A percentile compares a stretch with the other conserved stretches of the same genome.
These are phyloP conservation scores for Fusarium protoensiforme DNA, from an alignment of 2,329 filamentous ascomycete species.

Conservation along the genomic window DNA sequence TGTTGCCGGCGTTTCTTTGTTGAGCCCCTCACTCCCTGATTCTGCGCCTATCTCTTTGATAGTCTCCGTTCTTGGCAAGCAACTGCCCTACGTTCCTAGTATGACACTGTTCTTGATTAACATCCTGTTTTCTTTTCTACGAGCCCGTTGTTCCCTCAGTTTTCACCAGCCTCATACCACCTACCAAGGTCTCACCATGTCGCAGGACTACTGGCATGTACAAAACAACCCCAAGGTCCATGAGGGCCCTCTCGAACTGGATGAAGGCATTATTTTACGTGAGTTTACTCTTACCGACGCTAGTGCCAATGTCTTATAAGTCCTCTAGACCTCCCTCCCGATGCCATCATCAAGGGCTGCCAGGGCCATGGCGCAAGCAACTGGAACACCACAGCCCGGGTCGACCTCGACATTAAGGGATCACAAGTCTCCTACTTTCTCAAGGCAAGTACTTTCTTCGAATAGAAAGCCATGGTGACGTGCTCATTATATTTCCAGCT, in stretches of 20 bases:
- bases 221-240: not conserved
- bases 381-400: not conserved
- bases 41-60: no score
- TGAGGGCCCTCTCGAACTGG: not conserved
- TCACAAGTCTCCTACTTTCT: not conserved
- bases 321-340: not conserved
- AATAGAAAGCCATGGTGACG: rapidly evolving
- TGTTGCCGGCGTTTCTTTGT: no score
- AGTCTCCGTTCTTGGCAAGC: no score
- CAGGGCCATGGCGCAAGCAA: not conserved
- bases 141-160: no score
- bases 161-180: no score
- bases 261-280: not conserved
- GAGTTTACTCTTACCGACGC: not conserved
- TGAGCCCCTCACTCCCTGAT: no score
- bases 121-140: no score
- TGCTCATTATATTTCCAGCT: not conserved
- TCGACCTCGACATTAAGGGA: not conserved
- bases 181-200: not conserved
- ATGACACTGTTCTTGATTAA: no score
- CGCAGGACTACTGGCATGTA: not conserved
- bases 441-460: not conserved
- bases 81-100: no score
- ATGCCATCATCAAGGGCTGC: not conserved
- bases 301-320: not conserved